These are phyloP conservation scores for Mucor circinelloides DNA, from an alignment of 371 early-diverging fungal genomes.

Conservation along the genomic window DNA sequence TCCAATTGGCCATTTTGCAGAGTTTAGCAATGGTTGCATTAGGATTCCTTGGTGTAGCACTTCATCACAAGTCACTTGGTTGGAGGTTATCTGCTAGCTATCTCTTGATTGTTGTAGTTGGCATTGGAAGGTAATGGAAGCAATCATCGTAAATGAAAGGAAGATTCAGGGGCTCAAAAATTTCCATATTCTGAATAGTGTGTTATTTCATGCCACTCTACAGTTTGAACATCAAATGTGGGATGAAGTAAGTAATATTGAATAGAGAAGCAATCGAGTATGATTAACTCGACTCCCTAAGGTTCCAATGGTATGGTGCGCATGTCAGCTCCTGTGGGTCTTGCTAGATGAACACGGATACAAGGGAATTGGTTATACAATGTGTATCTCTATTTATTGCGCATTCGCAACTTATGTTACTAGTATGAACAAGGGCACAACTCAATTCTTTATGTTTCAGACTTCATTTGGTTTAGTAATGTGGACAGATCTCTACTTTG, in stretches of 20 bases:
- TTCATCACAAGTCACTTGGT: conserved; percentile 40
- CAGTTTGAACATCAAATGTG: conserved; percentile 42
- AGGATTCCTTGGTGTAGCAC: conserved; percentile 32
- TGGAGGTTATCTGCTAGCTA: conserved; percentile 40
- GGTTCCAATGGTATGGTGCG: conserved; percentile 44
- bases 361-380: conserved; percentile 3
- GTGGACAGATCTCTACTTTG: conserved; percentile 48
- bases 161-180: not conserved
- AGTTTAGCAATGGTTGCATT: conserved; percentile 44
- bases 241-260: conserved; percentile 40
- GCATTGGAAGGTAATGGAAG: conserved; percentile 43
- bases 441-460: conserved; percentile 49
- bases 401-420: conserved; percentile 42
- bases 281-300: conserved; percentile 3
- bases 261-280: not conserved
- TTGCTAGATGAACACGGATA: conserved; percentile 40
- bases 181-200: not conserved
- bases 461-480: conserved; percentile 45
- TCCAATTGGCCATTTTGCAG: not conserved
- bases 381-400: conserved; percentile 33
- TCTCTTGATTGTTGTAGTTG: conserved; percentile 46
- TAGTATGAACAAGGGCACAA: conserved; percentile 39
- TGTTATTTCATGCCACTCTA: conserved; percentile 13
- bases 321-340: conserved; percentile 42
- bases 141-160: not conserved